These are phyloP conservation scores for Cercospora sp. DNA, from an alignment of 2,329 filamentous ascomycete species.

Conservation along the genomic window DNA sequence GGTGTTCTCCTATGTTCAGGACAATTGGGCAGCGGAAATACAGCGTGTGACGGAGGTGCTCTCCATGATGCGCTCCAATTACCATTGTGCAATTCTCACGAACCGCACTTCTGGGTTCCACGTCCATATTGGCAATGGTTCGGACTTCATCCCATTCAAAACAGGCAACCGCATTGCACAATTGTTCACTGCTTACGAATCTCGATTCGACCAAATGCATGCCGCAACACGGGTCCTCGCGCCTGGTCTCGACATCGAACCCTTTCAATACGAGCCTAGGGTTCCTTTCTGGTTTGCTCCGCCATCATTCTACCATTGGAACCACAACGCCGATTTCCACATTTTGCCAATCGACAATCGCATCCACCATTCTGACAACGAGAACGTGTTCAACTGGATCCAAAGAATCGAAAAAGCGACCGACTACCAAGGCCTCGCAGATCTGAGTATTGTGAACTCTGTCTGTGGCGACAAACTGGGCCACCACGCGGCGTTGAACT, in stretches of 20 bases:
- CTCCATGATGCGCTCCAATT: neutral
- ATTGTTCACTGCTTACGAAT: constrained; percentile 9
- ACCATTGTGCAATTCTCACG: constrained; percentile 5
- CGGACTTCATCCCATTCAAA: neutral
- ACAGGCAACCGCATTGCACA: constrained; percentile 8
- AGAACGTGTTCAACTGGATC: constrained; percentile 11
- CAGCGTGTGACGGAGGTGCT: constrained; percentile 6
- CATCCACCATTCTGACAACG: neutral
- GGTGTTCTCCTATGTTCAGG: neutral
- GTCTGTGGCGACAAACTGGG: neutral
- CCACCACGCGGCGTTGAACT: constrained; percentile 9
- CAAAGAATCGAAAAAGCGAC: neutral
- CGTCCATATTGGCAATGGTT: constrained; percentile 6
- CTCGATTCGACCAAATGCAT: constrained; percentile 8
- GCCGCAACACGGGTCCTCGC: constrained; percentile 1
- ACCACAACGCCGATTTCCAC: neutral
- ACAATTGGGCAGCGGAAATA: constrained; percentile 6
- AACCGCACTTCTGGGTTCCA: constrained; percentile 7
- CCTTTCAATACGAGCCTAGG: neutral
- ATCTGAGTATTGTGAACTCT: neutral
- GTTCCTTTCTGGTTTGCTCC: constrained; percentile 1
- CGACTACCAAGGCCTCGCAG: neutral
- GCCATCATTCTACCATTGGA: constrained; percentile 8
- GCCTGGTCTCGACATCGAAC: neutral
- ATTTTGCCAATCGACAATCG: neutral